Percentiles rank a stretch among this genome's conserved stretches.
phyloP scores from a whole-genome alignment of 257 asterid species.

The Craterostigma plantagineum region DNA sequence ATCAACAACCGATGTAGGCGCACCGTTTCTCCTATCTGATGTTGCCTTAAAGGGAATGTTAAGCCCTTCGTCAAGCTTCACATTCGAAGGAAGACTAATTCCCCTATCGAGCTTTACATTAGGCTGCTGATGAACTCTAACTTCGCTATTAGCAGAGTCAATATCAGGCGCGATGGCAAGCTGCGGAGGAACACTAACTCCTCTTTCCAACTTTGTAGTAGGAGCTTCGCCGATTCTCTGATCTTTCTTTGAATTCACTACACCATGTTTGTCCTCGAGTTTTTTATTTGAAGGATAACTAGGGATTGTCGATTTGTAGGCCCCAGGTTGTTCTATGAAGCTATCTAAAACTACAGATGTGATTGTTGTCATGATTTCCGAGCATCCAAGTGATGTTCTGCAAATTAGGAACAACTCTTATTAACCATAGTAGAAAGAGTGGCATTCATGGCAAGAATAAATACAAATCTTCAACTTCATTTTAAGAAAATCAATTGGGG shows the following conservation, averaged over 20 bases:
- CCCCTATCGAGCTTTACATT: constrained; percentile 17
- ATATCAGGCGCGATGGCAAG: too few species aligned
- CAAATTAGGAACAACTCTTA: constrained; percentile 19
- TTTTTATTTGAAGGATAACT: constrained; percentile 19
- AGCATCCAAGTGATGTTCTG: constrained; percentile 19
- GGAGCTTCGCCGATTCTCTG: constrained; percentile 10
- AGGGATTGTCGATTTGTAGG: constrained; percentile 26
- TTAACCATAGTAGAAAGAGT: constrained; percentile 6
- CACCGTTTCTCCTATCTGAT: constrained; percentile 16
- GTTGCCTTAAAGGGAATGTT: constrained; percentile 13
- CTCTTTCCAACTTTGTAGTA: constrained; percentile 30
- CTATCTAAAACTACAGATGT: constrained; percentile 77
- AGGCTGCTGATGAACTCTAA: too few species aligned
- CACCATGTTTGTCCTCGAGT: constrained; percentile 25
- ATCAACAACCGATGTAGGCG: constrained; percentile 15
- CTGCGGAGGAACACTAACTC: constrained; percentile 24
- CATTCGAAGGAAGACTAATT: constrained; percentile 16
- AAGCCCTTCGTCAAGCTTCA: constrained; percentile 25
- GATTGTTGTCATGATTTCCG: constrained; percentile 57
- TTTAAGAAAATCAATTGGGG: too few species aligned
- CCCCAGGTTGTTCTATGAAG: constrained; percentile 57
- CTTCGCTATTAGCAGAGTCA: too few species aligned
- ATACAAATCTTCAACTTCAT: neutral
- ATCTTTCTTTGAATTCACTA: constrained; percentile 19
- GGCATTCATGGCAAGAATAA: neutral